Base-by-base conservation (phyloP, 148 eudicot species). In the Rhododendron mucronatum region DNA sequence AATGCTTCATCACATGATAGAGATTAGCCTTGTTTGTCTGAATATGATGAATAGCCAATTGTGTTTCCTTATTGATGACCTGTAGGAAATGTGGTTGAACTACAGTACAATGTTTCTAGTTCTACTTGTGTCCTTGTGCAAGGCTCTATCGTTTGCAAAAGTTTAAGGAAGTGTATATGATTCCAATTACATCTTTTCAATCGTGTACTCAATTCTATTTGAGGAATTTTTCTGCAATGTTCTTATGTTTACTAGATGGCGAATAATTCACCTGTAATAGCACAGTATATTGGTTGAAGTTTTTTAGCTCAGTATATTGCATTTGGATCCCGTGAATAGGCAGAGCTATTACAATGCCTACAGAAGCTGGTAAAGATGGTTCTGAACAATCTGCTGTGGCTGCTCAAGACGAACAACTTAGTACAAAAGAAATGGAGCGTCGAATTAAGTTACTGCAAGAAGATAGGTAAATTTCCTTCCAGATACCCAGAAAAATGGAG, bases 381-480 rank as follows among this genome's bases (percentile, higher is more conserved):
- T 57, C 90, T 55, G 94, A 90, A 87, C 90, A 83, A 61, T 65
- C 94, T 86, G 65, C 87, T 86, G 88, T 80, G 78, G 88, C 91
- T 82, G 84, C 78, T 78, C 87, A 85, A 51, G 88, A 88, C 74
- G 94, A 91, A 74, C 95, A 92, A 80, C 90, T 94, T 83, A 95
- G 94, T 86, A 75, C 89, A 76, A 87, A 88, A 86, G 98, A 94
- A 88, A 89, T 91, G 86, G 90, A 91, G 84, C 96, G 91, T 67
- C 93, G 99, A 45, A 91, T 96, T 74, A 93, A 92, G 87, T 90
- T 95, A 76, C 88, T 96, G 88, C 94, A 89, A 85, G 92, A 93
- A 81, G 93, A 96, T 82, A 90, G 96, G 99, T 95, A 93, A 82
- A 47, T 74, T 41, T 48, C 16, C 76, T 73, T 44, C 78, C n/a